These are phyloP conservation scores for Colletotrichum noveboracense DNA, from an alignment of 2,329 filamentous ascomycete genomes.

Conservation along the genomic window DNA sequence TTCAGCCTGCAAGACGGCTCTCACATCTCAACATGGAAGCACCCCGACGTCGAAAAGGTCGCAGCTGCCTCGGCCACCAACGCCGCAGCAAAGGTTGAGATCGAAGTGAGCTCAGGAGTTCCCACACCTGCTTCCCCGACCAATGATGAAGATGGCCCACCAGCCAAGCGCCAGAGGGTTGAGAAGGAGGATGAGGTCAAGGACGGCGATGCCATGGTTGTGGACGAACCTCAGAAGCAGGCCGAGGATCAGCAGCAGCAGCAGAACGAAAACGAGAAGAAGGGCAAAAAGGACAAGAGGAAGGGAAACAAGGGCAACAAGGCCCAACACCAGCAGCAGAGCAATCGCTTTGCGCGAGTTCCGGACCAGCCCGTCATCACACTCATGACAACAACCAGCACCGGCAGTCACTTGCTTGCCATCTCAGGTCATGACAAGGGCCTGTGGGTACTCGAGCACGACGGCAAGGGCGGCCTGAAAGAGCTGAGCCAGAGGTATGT, in stretches of 20 bases:
- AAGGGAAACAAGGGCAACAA: conserved; percentile 26
- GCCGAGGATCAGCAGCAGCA: conserved; percentile 19
- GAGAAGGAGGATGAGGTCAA: conserved; percentile 35
- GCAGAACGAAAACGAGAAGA: conserved; percentile 23
- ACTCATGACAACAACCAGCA: conserved; percentile 66
- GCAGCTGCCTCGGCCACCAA: conserved; percentile 24
- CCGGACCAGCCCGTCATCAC: conserved; percentile 69
- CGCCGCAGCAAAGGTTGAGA: conserved; percentile 28
- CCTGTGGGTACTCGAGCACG: conserved; percentile 80
- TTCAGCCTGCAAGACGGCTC: conserved; percentile 65
- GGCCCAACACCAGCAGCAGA: neutral
- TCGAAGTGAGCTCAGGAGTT: conserved; percentile 28
- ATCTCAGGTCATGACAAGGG: conserved; percentile 93
- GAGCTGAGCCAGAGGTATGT: conserved; percentile 75
- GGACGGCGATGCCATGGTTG: conserved; percentile 22
- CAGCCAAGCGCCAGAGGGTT: conserved; percentile 48
- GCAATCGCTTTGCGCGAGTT: conserved; percentile 40
- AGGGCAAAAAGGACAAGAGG: conserved; percentile 32
- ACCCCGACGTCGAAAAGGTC: conserved; percentile 45
- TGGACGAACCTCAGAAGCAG: conserved; percentile 25
- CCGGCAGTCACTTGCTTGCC: conserved; percentile 73
- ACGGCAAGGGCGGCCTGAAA: conserved; percentile 63
- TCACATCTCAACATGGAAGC: conserved; percentile 67
- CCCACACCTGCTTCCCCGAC: neutral
- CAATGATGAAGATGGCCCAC: conserved; percentile 34